Conservation (phyloP, 176 grass and related monocot species). For the Alopecurus myosuroides region DNA sequence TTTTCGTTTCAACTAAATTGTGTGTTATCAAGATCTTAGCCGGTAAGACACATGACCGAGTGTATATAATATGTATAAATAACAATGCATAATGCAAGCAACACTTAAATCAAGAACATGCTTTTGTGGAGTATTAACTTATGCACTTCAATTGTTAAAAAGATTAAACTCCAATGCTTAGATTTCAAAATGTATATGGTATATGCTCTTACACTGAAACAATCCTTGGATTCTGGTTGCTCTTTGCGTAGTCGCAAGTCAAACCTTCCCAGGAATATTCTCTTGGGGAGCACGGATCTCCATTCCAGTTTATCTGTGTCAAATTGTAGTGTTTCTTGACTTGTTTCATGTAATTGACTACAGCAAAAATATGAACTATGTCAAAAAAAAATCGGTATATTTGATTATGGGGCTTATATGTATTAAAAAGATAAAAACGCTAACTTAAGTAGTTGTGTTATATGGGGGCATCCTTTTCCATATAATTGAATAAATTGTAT, state of each 20-base stretch:
- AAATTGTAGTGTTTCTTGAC: background rate
- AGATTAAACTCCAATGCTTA: no score
- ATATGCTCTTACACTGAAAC: conserved; percentile 9
- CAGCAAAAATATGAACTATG: background rate
- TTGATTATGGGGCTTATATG: background rate
- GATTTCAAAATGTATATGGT: background rate
- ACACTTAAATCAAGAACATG: background rate
- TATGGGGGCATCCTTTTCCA: background rate
- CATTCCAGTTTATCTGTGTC: conserved; percentile 10
- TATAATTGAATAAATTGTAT: background rate
- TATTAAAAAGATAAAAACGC: background rate
- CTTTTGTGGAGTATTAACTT: background rate
- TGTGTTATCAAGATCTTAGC: background rate
- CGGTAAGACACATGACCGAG: background rate
- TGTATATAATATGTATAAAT: background rate
- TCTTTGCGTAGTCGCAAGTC: background rate
- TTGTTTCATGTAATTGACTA: conserved; percentile 1
- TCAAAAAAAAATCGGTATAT: background rate
- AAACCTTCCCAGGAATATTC: conserved; percentile 21
- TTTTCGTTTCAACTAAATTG: background rate
- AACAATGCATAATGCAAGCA: background rate
- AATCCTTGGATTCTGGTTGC: background rate
- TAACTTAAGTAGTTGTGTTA: background rate
- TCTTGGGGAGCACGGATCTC: conserved; percentile 30
- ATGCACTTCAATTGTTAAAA: no score